Base-by-base conservation (phyloP, 1,139 yeast species). In the Kurtzmaniella natalensis region DNA sequence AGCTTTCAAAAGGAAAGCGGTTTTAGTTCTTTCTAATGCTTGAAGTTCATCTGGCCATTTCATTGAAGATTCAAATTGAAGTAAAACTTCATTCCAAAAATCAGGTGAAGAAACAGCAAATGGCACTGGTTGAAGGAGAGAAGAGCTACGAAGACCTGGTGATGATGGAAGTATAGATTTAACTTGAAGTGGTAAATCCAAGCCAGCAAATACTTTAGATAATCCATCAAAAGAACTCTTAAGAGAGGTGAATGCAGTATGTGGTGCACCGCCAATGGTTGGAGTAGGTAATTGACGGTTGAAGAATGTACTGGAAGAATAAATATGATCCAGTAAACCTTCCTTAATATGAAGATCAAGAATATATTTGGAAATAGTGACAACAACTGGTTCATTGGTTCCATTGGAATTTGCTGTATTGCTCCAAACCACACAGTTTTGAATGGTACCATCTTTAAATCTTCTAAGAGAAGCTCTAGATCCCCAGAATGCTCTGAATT, bases 11-110 rank as follows among this genome's bases (percentile, higher is more conserved):
- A 92, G 62, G 46, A 94, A 86, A 5, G 97, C 98, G 25, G 92
- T 74, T 53, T 94, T 94, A 13, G 95, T 84, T 49, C 82, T 81
- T 53, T 92, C 98, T 38, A 88, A 64, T 1, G 96, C 89, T 24
- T 70, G 64, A 4, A 87, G 55, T 55, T 92, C 96, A 57, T 86
- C 95, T 1, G 99, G 98, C 99, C 98, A 94, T 55, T 80, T 78
- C n/a, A 78, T 71, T 2, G 96, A 84, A 3, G 85, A 68, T 61
- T 94, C 98, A 57, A 94, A 87, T 57, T 88, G 95, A 31, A 94
- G 57, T 9, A 89, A 71, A 18, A 81, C 79, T 33, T 83, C 88
- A 45, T 84, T 86, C 68, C 86, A 77, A 47, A 83, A 84, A 51
- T 86, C 89, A 5, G 89, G 89, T 47, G 76, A 81, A 2, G 86